A percentile compares a stretch with the other conserved stretches of the same genome.
Evolutionary conservation across 2,329 filamentous ascomycete species (phyloP).

Genomic region (Trichoderma arundinaceum): DNA sequence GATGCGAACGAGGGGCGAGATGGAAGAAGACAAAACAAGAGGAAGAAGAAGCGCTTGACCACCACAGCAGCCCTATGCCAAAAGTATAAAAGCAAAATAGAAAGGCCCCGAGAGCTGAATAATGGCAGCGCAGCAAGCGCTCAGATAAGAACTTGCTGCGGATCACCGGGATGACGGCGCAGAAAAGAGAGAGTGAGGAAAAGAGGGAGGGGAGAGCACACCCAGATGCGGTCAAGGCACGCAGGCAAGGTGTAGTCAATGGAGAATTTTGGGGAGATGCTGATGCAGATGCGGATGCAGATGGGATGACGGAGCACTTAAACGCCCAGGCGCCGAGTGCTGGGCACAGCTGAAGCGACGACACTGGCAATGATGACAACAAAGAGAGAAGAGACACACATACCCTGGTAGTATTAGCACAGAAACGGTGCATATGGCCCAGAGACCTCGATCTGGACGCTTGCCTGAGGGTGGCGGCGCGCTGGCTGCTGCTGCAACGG

Average conservation of each 20-base stretch:
- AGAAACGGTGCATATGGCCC: too few species aligned
- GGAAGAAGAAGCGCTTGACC: neutral
- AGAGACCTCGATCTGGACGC: neutral
- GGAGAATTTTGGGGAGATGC: constrained; percentile 9
- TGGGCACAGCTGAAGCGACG: constrained; percentile 12
- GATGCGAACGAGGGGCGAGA: neutral
- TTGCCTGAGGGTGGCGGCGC: neutral
- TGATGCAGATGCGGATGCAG: constrained; percentile 19
- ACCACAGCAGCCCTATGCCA: neutral
- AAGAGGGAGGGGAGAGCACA: neutral
- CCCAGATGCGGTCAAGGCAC: neutral
- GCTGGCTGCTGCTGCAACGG: constrained; percentile 4
- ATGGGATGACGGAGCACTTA: neutral
- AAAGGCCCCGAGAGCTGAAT: neutral
- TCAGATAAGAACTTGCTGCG: neutral
- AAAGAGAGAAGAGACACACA: neutral
- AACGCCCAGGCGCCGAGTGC: constrained; percentile 1
- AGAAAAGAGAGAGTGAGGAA: neutral
- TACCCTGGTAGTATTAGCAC: too few species aligned
- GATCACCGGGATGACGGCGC: neutral
- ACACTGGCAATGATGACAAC: neutral
- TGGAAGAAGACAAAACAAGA: too few species aligned
- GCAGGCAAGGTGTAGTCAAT: neutral
- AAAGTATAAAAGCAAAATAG: neutral
- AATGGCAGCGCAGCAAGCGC: neutral